Evolutionary conservation across 306 rosid species (phyloP).

Genomic region (Malus fusca): DNA sequence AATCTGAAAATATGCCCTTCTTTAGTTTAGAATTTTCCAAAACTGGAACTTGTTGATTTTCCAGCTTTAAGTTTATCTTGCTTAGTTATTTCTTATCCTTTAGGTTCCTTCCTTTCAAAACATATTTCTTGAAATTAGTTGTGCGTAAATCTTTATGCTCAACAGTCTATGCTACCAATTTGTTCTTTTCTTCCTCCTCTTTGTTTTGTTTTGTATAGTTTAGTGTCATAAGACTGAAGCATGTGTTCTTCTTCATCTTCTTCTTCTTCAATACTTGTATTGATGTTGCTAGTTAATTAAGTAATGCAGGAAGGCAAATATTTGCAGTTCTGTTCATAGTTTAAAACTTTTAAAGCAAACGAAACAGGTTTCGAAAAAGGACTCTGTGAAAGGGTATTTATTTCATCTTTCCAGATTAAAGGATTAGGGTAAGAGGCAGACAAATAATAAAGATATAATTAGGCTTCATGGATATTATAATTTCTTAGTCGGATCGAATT

Average conservation of each 20-base stretch:
- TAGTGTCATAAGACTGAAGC: background rate
- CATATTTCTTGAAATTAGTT: no score
- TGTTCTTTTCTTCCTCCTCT: background rate
- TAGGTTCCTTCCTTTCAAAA: background rate
- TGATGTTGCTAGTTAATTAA: background rate
- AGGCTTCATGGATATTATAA: background rate
- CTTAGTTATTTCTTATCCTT: background rate
- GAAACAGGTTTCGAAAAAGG: no score
- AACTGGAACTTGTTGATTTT: background rate
- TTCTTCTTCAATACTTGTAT: no score
- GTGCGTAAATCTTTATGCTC: no score
- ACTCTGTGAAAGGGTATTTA: no score
- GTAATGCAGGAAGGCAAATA: background rate
- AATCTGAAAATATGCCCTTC: background rate
- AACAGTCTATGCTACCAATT: no score
- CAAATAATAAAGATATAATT: background rate
- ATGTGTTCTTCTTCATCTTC: no score
- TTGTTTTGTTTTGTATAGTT: background rate
- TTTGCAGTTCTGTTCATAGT: background rate
- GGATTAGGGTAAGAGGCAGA: background rate
- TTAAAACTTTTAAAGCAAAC: no score
- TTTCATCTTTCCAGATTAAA: background rate
- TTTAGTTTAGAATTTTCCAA: background rate
- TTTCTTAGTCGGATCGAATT: background rate
- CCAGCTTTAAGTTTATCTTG: background rate